Conservation (phyloP, 306 rosid genomes). For the Fragaria ananassa region DNA sequence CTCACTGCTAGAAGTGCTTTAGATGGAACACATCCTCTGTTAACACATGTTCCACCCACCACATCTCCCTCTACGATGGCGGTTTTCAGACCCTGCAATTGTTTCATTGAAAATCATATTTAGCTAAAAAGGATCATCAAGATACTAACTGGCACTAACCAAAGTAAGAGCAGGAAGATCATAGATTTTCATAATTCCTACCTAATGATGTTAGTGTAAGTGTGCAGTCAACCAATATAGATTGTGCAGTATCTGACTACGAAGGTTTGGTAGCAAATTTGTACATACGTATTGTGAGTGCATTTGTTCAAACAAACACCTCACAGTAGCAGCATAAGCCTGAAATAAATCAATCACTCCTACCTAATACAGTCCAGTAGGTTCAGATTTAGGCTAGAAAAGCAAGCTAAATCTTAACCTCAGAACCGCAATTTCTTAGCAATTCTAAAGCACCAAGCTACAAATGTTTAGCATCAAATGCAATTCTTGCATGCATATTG, state of each 20-base stretch:
- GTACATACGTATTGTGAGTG: neutral
- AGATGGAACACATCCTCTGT: conserved; percentile 98
- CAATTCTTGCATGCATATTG: neutral
- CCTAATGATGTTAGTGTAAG: neutral
- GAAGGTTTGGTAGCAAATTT: neutral
- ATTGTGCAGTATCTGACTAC: neutral
- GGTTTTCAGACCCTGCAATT: conserved; percentile 86
- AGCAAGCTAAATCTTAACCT: conserved; percentile 6
- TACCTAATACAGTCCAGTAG: neutral
- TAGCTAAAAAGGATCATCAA: neutral
- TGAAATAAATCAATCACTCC: neutral
- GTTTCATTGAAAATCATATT: conserved; percentile 1
- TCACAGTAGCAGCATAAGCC: conserved; percentile 1
- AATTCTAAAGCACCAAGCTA: neutral
- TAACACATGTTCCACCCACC: conserved; percentile 96
- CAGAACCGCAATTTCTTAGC: neutral
- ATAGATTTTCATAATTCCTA: neutral
- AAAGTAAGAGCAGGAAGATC: neutral
- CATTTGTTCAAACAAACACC: neutral
- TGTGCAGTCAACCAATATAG: neutral
- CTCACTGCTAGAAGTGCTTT: conserved; percentile 97
- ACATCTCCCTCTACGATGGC: conserved; percentile 92
- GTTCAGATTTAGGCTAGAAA: neutral
- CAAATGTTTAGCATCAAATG: neutral
- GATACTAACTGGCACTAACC: neutral